Evolutionary conservation across 164 flowering plant species (phyloP), one percentile per base, ranked within the genome.

Genomic region (Chimonanthus salicifolius): DNA sequence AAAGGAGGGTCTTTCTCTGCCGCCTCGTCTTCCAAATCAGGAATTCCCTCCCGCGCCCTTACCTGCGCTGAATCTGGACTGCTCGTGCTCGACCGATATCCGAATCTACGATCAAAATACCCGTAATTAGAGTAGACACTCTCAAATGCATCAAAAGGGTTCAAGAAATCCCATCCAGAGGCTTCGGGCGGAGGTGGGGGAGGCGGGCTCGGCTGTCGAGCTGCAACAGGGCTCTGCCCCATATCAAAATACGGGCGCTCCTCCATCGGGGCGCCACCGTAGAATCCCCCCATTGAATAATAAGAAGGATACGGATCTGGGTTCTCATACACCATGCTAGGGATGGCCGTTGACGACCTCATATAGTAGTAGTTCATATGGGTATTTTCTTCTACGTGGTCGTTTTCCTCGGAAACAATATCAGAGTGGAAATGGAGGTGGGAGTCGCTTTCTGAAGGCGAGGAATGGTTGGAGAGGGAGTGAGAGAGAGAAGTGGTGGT

Each of bases 11-110:
- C 91, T 10, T 58, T 82, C 77, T 91, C 92, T 6, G 70, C 62
- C 0, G 86, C 85, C 72, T 92, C 99, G 51, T 96, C 98, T 80
- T 96, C 99, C 80, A 96, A 85, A 72, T 94, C 95, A 47, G 99
- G 99, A 82, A 96, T 96, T 47, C 98, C 98, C 77, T 96, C 99
- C 67, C 94, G 87, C 76, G 83, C 88, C 81, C 99, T 85, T 82
- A 95, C 97, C 78, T 90, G 93, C 54, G 74, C 83, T 7, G 95
- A 93, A 84, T 96, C 97, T 5, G 92, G 92, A 73, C 98, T 94
- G 71, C 97, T 89, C 9, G 80, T 44, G 21, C 70, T 81, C 4
- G 98, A 91, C 47, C 87, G 87, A 69, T 74, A 72, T 16, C 87
- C 92, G 68, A 79, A 79, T 47, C 74, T 80, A 65, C 70, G 54